These are phyloP conservation scores for Yamadazyma olivae DNA, from an alignment of 805 yeast species.

Conservation along the genomic window DNA sequence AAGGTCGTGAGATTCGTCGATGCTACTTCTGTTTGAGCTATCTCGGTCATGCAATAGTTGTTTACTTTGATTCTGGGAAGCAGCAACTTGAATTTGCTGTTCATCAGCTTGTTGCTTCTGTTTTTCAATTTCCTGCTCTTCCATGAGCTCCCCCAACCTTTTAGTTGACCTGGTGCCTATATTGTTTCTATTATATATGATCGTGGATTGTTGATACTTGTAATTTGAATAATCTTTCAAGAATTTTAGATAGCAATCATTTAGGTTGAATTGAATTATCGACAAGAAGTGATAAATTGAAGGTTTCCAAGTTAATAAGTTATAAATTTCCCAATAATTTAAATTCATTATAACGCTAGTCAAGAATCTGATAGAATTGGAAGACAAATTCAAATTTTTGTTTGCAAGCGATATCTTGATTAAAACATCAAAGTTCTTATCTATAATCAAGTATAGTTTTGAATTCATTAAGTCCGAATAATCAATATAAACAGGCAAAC, in stretches of 20 bases:
- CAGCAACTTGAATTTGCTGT: neutral
- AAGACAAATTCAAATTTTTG: conserved; percentile 27
- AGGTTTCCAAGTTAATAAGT: conserved; percentile 39
- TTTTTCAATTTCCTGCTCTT: conserved; percentile 1
- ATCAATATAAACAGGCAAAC: conserved; percentile 19
- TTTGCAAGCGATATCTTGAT: conserved; percentile 32
- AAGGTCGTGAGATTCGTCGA: neutral
- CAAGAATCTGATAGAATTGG: conserved; percentile 34
- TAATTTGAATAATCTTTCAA: conserved; percentile 30
- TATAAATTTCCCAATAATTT: conserved; percentile 45
- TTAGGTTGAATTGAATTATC: conserved; percentile 37
- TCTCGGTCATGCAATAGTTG: neutral
- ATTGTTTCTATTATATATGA: conserved; percentile 9
- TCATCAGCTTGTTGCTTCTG: neutral
- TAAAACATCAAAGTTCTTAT: conserved; percentile 36
- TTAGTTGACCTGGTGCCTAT: conserved; percentile 8
- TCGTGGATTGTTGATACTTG: conserved; percentile 3
- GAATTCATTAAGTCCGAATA: conserved; percentile 26
- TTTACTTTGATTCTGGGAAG: neutral
- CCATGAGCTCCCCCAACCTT: conserved; percentile 1
- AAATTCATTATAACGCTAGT: conserved; percentile 34
- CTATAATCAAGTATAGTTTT: conserved; percentile 31
- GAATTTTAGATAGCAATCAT: conserved; percentile 37
- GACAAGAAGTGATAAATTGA: conserved; percentile 37
- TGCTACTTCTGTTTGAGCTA: neutral